phyloP scores from a whole-genome alignment of 176 grass and related monocot genomes.

The Avena eriantha region DNA sequence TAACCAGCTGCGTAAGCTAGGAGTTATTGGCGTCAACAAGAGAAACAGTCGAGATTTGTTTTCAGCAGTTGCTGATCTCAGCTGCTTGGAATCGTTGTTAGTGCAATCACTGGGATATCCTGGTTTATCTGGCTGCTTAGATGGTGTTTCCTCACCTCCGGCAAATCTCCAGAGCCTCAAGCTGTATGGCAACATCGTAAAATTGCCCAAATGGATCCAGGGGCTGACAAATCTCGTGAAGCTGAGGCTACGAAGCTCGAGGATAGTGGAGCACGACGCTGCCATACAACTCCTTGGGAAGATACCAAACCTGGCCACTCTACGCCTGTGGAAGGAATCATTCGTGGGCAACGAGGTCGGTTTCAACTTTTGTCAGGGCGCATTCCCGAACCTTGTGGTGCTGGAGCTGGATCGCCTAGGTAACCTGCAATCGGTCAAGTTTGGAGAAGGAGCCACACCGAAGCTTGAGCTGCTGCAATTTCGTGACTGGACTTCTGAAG shows the following conservation, averaged over 20 bases:
- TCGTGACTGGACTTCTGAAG: slow-evolving; percentile 5
- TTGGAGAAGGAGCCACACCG: background rate
- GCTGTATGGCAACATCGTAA: background rate
- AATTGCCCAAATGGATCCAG: background rate
- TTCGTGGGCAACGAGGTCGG: background rate
- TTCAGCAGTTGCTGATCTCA: background rate
- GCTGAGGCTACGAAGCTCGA: background rate
- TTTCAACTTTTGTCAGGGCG: background rate
- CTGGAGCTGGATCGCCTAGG: background rate
- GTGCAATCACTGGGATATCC: background rate
- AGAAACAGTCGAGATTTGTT: background rate
- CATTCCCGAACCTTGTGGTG: background rate
- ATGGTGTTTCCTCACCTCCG: background rate
- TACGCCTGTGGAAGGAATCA: background rate
- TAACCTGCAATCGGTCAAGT: background rate
- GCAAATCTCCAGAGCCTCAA: background rate
- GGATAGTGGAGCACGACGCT: slow-evolving; percentile 2
- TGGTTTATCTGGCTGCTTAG: background rate
- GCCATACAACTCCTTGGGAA: background rate
- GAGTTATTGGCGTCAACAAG: slow-evolving; percentile 7
- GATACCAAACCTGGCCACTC: background rate
- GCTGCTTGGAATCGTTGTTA: background rate
- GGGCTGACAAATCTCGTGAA: slow-evolving; percentile 2
- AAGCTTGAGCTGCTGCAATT: slow-evolving; percentile 1
- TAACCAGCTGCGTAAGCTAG: background rate